Percentiles rank a stretch among this genome's conserved stretches.
These are phyloP conservation scores for Hanseniaspora clermontiae DNA, from an alignment of 805 yeast genomes.

Conservation along the genomic window DNA sequence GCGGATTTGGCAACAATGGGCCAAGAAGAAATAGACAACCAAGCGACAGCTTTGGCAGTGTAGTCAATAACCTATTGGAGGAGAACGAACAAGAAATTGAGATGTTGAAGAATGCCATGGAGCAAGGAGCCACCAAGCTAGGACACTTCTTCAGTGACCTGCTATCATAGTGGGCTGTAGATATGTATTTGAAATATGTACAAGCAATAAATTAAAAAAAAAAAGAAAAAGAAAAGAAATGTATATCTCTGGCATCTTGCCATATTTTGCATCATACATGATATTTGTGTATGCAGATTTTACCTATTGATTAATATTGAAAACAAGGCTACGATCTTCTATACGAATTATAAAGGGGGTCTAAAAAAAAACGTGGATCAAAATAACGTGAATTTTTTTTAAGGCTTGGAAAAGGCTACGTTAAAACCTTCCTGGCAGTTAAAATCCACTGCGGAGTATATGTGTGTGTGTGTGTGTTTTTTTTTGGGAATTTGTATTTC, in stretches of 20 bases:
- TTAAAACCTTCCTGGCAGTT: background rate
- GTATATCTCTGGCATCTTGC: too few species aligned
- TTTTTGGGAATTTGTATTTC: background rate
- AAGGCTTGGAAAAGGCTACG: background rate
- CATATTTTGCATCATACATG: too few species aligned
- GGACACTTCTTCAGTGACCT: slow-evolving; percentile 80
- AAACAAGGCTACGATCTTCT: background rate
- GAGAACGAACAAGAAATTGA: slow-evolving; percentile 76
- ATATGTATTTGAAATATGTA: background rate
- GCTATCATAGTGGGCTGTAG: slow-evolving; percentile 25
- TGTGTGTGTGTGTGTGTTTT: too few species aligned
- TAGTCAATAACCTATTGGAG: slow-evolving; percentile 57
- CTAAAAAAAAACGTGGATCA: background rate
- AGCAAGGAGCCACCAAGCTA: slow-evolving; percentile 82
- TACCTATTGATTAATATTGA: too few species aligned
- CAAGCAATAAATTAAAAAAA: background rate
- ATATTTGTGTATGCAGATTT: too few species aligned
- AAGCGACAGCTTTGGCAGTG: slow-evolving; percentile 24
- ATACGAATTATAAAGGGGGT: background rate
- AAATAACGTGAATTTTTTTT: background rate
- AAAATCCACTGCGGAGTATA: background rate
- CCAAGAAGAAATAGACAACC: slow-evolving; percentile 23
- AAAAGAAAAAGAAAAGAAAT: background rate
- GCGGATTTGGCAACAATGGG: slow-evolving; percentile 18
- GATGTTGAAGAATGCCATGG: slow-evolving; percentile 79